Evolutionary conservation across 2,329 filamentous ascomycete species (phyloP).

Genomic region (Alternaria brassicae): DNA sequence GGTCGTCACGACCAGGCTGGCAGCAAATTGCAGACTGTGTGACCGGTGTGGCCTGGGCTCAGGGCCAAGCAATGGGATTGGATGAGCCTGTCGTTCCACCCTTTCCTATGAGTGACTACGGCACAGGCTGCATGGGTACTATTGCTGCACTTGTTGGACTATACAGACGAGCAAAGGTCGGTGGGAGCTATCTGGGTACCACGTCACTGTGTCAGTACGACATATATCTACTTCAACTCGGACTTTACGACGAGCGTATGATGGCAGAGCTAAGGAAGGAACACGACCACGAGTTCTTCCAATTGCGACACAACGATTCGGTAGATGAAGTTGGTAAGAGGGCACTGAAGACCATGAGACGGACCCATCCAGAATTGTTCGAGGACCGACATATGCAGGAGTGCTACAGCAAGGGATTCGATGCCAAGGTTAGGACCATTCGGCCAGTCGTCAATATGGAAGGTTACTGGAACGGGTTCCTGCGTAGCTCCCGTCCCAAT

Average conservation of each 20-base stretch:
- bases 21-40: conserved; percentile 75
- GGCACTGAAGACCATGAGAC: conserved; percentile 63
- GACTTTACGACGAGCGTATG: conserved; percentile 62
- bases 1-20: conserved; percentile 71
- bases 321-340: conserved; percentile 70
- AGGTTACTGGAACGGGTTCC: conserved; percentile 58
- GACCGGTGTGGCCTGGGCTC: conserved; percentile 67
- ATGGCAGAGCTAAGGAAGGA: conserved; percentile 60
- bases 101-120: conserved; percentile 67
- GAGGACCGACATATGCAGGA: conserved; percentile 57
- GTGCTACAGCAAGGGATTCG: conserved; percentile 55
- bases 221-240: conserved; percentile 67
- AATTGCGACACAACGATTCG: conserved; percentile 66
- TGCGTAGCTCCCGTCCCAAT: conserved; percentile 60
- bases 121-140: conserved; percentile 74
- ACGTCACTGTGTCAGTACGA: conserved; percentile 73
- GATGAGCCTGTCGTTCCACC: conserved; percentile 71
- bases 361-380: conserved; percentile 63
- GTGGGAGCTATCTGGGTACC: conserved; percentile 71
- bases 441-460: conserved; percentile 56
- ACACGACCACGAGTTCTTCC: conserved; percentile 62
- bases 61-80: conserved; percentile 67
- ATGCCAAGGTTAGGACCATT: conserved; percentile 57
- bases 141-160: conserved; percentile 71
- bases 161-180: conserved; percentile 66